Conservation (phyloP, 257 asterid genomes). For the Ballota nigra region DNA sequence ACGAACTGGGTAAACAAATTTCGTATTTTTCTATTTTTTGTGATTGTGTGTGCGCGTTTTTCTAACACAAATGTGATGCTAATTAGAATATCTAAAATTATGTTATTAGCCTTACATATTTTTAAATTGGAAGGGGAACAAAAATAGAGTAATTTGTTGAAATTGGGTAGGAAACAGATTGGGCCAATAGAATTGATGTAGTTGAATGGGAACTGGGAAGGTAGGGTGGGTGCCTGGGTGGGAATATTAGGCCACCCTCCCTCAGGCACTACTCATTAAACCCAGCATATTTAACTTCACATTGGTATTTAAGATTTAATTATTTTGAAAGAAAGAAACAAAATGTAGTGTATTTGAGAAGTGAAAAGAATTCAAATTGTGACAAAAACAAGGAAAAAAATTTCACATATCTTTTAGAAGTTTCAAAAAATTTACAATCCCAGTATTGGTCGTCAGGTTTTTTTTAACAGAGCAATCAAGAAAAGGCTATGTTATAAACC, state of each 20-base stretch:
- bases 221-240: neutral
- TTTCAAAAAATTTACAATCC: too few relatives aligned
- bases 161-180: neutral
- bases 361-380: neutral
- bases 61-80: too few relatives aligned
- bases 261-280: neutral
- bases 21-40: too few relatives aligned
- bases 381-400: neutral
- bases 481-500: too few relatives aligned
- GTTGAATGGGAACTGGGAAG: neutral
- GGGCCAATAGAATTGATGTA: neutral
- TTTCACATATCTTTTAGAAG: too few relatives aligned
- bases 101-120: too few relatives aligned
- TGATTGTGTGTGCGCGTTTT: too few relatives aligned
- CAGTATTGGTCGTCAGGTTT: too few relatives aligned
- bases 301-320: neutral
- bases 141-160: neutral
- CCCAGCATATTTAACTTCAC: neutral
- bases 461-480: too few relatives aligned
- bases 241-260: neutral
- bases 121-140: too few relatives aligned
- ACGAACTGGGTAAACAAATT: too few relatives aligned
- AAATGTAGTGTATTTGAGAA: neutral
- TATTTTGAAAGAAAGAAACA: neutral
- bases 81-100: too few relatives aligned